Percentiles rank a stretch among this genome's conserved stretches.
phyloP scores from a whole-genome alignment of 2,329 filamentous ascomycete species.

The Annulohypoxylon truncatum region DNA sequence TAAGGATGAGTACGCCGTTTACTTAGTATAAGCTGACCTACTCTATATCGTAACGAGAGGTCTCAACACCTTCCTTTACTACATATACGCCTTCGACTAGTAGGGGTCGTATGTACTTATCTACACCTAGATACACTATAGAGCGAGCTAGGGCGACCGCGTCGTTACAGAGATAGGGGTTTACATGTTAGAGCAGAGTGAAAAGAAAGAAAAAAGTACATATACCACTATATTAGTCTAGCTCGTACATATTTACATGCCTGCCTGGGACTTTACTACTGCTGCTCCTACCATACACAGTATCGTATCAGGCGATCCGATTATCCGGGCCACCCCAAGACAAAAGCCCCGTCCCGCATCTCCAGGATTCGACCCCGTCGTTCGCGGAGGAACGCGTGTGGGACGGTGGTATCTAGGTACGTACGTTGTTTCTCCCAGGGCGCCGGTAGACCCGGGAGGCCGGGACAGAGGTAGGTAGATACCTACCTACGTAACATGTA shows the following conservation, averaged over 20 bases:
- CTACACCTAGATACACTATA: neutral
- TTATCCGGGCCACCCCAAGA: slow-evolving; percentile 1
- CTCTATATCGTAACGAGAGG: neutral
- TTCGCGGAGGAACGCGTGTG: neutral
- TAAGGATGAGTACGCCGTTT: neutral
- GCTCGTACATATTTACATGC: neutral
- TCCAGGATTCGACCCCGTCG: neutral
- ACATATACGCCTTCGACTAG: neutral
- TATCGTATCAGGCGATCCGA: neutral
- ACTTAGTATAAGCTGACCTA: neutral
- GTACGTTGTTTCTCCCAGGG: slow-evolving; percentile 16
- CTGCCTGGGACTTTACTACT: neutral
- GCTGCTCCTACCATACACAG: neutral
- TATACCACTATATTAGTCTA: neutral
- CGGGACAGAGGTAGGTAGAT: slow-evolving; percentile 7
- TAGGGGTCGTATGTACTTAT: neutral
- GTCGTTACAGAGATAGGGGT: neutral
- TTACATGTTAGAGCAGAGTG: neutral
- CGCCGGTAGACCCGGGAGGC: slow-evolving; percentile 26
- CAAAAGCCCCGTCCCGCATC: neutral
- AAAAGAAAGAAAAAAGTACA: neutral
- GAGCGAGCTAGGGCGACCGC: neutral
- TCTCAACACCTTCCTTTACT: neutral
- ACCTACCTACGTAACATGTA: neutral
- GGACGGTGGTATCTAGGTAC: neutral